Base-by-base conservation (phyloP, 1,139 yeast genomes). In the Taphrina communis region DNA sequence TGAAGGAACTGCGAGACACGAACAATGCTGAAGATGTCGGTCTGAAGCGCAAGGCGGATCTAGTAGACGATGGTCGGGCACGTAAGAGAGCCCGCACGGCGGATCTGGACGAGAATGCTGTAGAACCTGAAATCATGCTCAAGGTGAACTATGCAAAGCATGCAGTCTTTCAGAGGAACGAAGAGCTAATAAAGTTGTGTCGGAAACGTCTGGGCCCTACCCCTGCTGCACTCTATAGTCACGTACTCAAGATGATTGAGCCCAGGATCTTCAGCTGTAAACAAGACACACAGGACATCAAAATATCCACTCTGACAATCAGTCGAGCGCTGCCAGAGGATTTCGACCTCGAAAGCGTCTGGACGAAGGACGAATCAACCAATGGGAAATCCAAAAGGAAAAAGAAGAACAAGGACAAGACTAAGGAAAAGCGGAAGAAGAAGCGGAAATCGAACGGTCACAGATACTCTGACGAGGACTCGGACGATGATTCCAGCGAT, bases 141-240 rank as follows among this genome's bases (percentile, higher is more conserved):
- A 81, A 87, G 0, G 83, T 92, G 74, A 88, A 88, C 74, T 82
- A 89, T 70, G 83, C 85, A 44, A 81, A 96, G 73, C 91, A 85
- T 75, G 82, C 89, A 70, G 88, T 91, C 74, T 79, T 85, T 57
- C 82, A 88, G 74, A 83, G 97, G 72, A 83, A 89, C 17, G 78
- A 80, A 53, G 89, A 89, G 71, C 81, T 94, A 39, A 85, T 82
- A 0, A 84, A 84, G 53, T 82, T 89, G 66, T 90, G 88, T 21
- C 82, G 82, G 52, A 86, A 88, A 62, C 83, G 93, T 70, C 79
- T 92, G 59, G 99, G 99, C 6, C 78, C 82, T 12, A 78, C 88
- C 2, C 82, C 95, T 0, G 84, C 96, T 0, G 80, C 82, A 65
- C 83, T 95, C 7, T 94, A 89, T 76, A 82, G 83, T 66, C 78